A percentile compares a stretch with the other conserved stretches of the same genome.
Conservation (phyloP, 495 filamentous ascomycete genomes). For the Penicillium steckii region DNA sequence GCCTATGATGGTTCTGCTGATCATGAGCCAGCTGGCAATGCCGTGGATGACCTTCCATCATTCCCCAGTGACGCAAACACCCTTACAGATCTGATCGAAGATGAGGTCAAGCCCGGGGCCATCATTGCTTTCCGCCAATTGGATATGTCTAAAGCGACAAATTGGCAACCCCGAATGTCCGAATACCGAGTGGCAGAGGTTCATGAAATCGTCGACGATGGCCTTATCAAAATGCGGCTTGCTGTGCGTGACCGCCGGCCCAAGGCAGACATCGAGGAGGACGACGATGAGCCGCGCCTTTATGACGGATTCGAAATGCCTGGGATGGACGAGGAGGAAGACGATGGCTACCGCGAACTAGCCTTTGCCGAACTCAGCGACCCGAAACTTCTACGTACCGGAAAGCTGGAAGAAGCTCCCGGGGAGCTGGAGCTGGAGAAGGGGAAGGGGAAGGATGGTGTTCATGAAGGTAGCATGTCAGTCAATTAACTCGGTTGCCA, state of each 20-base stretch:
- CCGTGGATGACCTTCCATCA: slow-evolving; percentile 57
- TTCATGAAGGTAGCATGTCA: slow-evolving; percentile 40
- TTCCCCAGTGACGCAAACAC: slow-evolving; percentile 62
- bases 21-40: slow-evolving; percentile 21
- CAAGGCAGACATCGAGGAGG: slow-evolving; percentile 44
- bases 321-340: slow-evolving; percentile 50
- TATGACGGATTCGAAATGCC: slow-evolving; percentile 70
- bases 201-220: slow-evolving; percentile 46
- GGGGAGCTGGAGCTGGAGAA: slow-evolving; percentile 1
- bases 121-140: slow-evolving; percentile 80
- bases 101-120: slow-evolving; percentile 57
- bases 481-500: slow-evolving; percentile 35
- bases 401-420: slow-evolving; percentile 7
- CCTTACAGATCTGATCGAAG: slow-evolving; percentile 53
- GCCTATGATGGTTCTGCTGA: slow-evolving; percentile 3
- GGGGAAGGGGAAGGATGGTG: slow-evolving; percentile 16
- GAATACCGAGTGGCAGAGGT: slow-evolving; percentile 67
- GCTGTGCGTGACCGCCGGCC: slow-evolving; percentile 65
- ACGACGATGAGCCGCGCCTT: slow-evolving; percentile 56
- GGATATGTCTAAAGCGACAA: slow-evolving; percentile 68
- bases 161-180: slow-evolving; percentile 74
- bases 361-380: slow-evolving; percentile 58
- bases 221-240: slow-evolving; percentile 57
- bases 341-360: slow-evolving; percentile 53
- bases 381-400: slow-evolving; percentile 56